A percentile compares a stretch with the other conserved stretches of the same genome.
These are phyloP conservation scores for Yarrowia sp. DNA, from an alignment of 805 yeast genomes.

Conservation along the genomic window DNA sequence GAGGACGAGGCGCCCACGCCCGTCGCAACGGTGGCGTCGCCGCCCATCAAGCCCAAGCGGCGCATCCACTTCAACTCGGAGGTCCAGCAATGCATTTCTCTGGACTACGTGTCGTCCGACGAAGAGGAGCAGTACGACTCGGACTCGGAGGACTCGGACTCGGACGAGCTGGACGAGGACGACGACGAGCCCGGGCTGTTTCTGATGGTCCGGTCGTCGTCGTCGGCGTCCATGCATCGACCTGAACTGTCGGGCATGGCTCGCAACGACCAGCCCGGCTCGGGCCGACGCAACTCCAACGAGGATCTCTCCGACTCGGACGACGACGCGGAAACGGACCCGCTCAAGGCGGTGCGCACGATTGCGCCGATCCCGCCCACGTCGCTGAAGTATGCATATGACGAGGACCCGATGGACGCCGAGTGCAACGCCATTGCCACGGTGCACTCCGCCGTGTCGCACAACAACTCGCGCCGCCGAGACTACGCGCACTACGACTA, in stretches of 20 bases:
- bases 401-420: slow-evolving; percentile 53
- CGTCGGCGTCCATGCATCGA: slow-evolving; percentile 37
- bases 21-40: not conserved
- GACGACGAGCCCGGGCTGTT: slow-evolving; percentile 71
- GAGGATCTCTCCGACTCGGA: not conserved
- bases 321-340: slow-evolving; percentile 3
- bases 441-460: slow-evolving; percentile 55
- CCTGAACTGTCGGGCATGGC: slow-evolving; percentile 30
- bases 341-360: slow-evolving; percentile 44
- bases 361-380: slow-evolving; percentile 86
- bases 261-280: slow-evolving; percentile 5
- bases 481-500: slow-evolving; percentile 35
- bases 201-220: slow-evolving; percentile 49
- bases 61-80: slow-evolving; percentile 91
- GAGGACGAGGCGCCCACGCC: not conserved
- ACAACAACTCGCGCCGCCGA: slow-evolving; percentile 51
- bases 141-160: slow-evolving; percentile 35
- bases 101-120: slow-evolving; percentile 44
- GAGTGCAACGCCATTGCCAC: slow-evolving; percentile 36
- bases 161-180: slow-evolving; percentile 45
- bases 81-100: slow-evolving; percentile 90
- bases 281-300: not conserved
- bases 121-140: slow-evolving; percentile 29
- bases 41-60: slow-evolving; percentile 45
- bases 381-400: slow-evolving; percentile 70